Base-by-base conservation (phyloP, 805 yeast genomes). In the Schwanniomyces sp. region DNA sequence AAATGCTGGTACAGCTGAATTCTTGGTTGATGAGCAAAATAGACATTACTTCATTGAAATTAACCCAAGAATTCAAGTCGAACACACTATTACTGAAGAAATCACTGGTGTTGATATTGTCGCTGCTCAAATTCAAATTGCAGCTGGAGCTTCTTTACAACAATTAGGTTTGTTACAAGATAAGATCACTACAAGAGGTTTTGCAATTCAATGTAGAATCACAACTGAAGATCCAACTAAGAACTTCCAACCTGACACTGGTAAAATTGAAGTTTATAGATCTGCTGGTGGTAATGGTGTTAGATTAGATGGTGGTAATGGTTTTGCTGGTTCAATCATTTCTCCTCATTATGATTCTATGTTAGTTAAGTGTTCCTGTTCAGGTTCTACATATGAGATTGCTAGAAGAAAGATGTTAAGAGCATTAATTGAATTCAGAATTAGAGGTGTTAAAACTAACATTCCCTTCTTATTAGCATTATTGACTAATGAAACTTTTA, bases 271-370 rank as follows among this genome's bases (percentile, higher is more conserved):
- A 71, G 99, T 92, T 40, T 92, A 92, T 78, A 84, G 98, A 70
- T 91, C 97, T 40, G 89, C 98, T 18, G 99, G 99, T 73, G 99
- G 99, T 78, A 94, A 94, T 65, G 99, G 99, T 70, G 97, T 94
- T 41, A 85, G 99, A 76, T 80, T 94, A 58, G 99, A 92, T 63
- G 99, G 99, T 75, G 98, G 98, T 74, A 92, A 92, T 67, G 97
- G 97, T 3, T 92, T 90, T 69, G 96, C 96, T 10, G 99, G 99
- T 54, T 88, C 97, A 18, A 84, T 94, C 56, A 94, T 92, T 57
- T 86, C 96, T 29, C 99, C 99, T 37, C 96, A 90, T 72, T 92
- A 92, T 74, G 99, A 92, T 73, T 91, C 97, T 32, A 88, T 92
- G 97, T 81, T 92, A 80, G 99, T 92, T 55, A 92, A 92, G 73